phyloP scores from a whole-genome alignment of 768 basidiomycete species.

The Galerina marginata region DNA sequence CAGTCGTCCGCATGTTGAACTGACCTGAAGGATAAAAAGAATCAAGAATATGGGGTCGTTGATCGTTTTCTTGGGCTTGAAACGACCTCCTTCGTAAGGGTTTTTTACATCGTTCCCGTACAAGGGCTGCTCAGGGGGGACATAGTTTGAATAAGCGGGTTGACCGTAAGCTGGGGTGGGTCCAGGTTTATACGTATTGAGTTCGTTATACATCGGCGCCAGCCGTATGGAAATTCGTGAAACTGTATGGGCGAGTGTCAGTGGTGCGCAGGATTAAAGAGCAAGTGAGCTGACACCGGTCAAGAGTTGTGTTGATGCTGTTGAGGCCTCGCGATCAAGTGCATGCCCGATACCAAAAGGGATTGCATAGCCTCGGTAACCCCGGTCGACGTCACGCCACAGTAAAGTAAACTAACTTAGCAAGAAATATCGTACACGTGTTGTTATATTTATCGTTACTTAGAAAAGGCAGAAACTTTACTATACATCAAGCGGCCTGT shows the following conservation, averaged over 20 bases:
- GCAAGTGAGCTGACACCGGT: neutral
- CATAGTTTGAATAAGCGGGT: slow-evolving; percentile 30
- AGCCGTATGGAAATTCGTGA: slow-evolving; percentile 9
- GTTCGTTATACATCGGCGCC: slow-evolving; percentile 29
- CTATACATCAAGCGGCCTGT: slow-evolving; percentile 10
- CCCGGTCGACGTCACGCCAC: neutral
- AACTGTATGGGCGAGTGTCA: neutral
- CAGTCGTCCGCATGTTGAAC: slow-evolving; percentile 8
- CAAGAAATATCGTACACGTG: neutral
- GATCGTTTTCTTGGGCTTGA: slow-evolving; percentile 69
- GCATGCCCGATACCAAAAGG: neutral
- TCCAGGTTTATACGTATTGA: slow-evolving; percentile 39
- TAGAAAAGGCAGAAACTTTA: neutral
- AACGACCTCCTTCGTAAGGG: slow-evolving; percentile 66
- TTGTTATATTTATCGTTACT: neutral
- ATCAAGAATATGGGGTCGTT: slow-evolving; percentile 77
- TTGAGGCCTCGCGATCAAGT: neutral
- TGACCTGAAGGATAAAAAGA: slow-evolving; percentile 73
- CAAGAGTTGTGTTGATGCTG: neutral
- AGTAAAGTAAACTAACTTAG: neutral
- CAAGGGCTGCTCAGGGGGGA: slow-evolving; percentile 27
- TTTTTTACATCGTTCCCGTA: slow-evolving; percentile 45
- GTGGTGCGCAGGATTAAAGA: neutral
- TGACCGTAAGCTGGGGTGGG: slow-evolving; percentile 44
- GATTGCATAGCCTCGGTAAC: neutral